phyloP scores from a whole-genome alignment of 345 rosid genomes.

The Sisymbrium irio region DNA sequence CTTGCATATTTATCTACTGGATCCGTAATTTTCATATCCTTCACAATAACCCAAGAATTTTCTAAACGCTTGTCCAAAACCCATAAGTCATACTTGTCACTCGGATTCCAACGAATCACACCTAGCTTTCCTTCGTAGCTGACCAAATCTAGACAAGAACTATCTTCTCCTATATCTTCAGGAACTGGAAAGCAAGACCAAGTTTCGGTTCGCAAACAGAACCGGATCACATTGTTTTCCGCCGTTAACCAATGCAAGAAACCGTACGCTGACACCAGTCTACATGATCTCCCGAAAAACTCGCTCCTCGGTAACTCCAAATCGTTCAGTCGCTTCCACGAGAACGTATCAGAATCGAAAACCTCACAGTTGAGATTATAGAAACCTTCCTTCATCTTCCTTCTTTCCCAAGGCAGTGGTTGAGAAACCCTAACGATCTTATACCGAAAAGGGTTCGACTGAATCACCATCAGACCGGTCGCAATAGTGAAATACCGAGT shows the following conservation, averaged over 20 bases:
- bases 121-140: conserved; percentile 23
- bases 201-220: conserved; percentile 26
- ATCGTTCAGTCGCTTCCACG: too few species aligned
- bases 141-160: not conserved
- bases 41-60: not conserved
- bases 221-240: conserved; percentile 8
- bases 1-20: not conserved
- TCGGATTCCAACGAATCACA: not conserved
- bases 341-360: too few species aligned
- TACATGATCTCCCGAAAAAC: too few species aligned
- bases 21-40: not conserved
- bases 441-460: too few species aligned
- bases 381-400: too few species aligned
- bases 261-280: not conserved
- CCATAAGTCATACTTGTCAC: not conserved
- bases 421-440: too few species aligned
- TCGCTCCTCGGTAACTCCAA: not conserved
- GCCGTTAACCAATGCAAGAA: conserved; percentile 21
- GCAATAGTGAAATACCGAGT: too few species aligned
- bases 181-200: conserved; percentile 17
- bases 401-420: too few species aligned
- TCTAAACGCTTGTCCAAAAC: not conserved
- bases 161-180: not conserved
- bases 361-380: too few species aligned
- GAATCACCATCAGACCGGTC: too few species aligned